Conservation (phyloP, 2,329 filamentous ascomycete genomes). For the Ophioceras dolichostomum region DNA sequence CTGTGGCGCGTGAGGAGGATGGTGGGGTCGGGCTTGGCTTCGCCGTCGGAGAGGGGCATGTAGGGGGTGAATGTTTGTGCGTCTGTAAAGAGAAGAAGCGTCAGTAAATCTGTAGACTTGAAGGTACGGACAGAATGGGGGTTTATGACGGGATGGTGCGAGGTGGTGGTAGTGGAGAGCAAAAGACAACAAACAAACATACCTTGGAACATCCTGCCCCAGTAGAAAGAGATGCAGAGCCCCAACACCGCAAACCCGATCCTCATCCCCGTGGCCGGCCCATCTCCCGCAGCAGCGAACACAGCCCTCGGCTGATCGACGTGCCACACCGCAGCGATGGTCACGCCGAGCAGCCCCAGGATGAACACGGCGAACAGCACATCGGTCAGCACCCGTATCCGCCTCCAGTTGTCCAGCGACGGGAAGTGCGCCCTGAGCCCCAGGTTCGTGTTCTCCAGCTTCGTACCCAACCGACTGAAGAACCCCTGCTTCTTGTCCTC, state of each 20-base stretch:
- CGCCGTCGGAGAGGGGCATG: slow-evolving; percentile 6
- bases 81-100: slow-evolving; percentile 9
- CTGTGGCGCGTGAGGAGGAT: slow-evolving; percentile 8
- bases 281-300: slow-evolving; percentile 6
- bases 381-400: slow-evolving; percentile 8
- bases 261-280: slow-evolving; percentile 7
- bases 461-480: no score
- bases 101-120: slow-evolving; percentile 11
- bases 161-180: no score
- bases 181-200: no score
- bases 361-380: slow-evolving; percentile 7
- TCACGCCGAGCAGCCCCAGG: slow-evolving; percentile 11
- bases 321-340: slow-evolving; percentile 7
- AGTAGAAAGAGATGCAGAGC: no score
- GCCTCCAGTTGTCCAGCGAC: slow-evolving; percentile 5
- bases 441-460: not conserved
- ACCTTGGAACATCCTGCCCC: no score
- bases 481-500: no score
- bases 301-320: slow-evolving; percentile 9
- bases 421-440: not conserved
- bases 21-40: slow-evolving; percentile 7
- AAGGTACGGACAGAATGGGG: no score
- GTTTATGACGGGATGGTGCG: no score
- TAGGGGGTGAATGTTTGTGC: slow-evolving; percentile 12
- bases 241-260: slow-evolving; percentile 9